Base-by-base conservation (phyloP, 345 rosid genomes). In the Aethionema arabicum region DNA sequence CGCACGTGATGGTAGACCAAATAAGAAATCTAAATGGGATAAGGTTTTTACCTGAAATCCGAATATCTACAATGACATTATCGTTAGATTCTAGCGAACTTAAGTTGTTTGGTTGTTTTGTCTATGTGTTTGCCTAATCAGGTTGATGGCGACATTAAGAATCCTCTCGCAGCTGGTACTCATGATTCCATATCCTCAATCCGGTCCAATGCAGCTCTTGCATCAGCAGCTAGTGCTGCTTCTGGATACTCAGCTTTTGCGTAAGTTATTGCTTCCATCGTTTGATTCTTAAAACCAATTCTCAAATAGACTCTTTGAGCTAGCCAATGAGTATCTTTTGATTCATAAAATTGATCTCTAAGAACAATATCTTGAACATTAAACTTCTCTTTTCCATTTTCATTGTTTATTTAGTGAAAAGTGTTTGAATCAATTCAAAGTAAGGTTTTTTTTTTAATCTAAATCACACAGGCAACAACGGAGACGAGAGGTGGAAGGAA, bases 11-110 rank as follows among this genome's bases (percentile, higher is more conserved):
- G 85, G 84, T 56, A 77, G 92, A 74, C 91, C 80, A 15, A 90
- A 80, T 79, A 89, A 89, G 80, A 93, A 84, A 75, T 90, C 95
- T 38, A 88, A 93, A 74, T 90, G 99, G 99, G 97, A 87, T 68
- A 85, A 87, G 96, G 95, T 92, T 69, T 42, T 57, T 16, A 31
- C 8, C 64, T 30, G 47, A 11, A 31, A 33, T 57, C 41, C 12
- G 6, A 8, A 9, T 57, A 47, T 64, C 32, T 58, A 42, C 8
- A 43, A 14, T 50, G 39, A n/a, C 44, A 65, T 48, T 6, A 5
- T 21, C 5, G 2, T 15, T 38, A 2, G 46, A n/a, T 40, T 53
- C 2, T 15, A 33, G 46, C 52, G 1, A 44, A 40, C 30, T 54
- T 52, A 21, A 21, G 5, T 62, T 15, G 21, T 57, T 35, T 0